Evolutionary conservation across 352 stramenopile species (phyloP).

Genomic region (Hyphochytrium catenoides): DNA sequence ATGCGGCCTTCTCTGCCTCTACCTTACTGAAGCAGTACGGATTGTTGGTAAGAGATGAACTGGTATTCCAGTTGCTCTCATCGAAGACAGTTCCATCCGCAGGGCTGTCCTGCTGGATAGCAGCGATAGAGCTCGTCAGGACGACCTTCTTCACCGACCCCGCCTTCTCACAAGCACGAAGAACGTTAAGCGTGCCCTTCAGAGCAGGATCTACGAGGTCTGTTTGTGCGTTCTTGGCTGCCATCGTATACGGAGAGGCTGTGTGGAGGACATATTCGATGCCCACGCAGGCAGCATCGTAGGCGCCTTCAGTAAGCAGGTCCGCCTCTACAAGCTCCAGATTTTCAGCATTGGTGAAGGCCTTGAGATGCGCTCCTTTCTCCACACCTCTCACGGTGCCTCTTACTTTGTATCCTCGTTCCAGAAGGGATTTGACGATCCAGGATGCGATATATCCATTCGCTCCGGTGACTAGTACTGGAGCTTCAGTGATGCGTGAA

Average conservation of each 20-base stretch:
- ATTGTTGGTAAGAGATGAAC: slow-evolving; percentile 6
- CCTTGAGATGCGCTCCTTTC: no score
- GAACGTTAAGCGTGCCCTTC: slow-evolving; percentile 14
- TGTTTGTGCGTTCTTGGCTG: slow-evolving; percentile 5
- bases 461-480: no score
- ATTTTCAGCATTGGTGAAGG: no score
- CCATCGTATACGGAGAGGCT: slow-evolving; percentile 13
- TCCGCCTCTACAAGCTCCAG: slow-evolving; percentile 9
- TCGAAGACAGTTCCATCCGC: slow-evolving; percentile 9
- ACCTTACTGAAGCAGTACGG: slow-evolving; percentile 16
- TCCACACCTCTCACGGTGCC: no score
- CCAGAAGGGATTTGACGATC: no score
- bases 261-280: slow-evolving; percentile 16
- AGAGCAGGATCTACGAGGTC: slow-evolving; percentile 17
- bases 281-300: slow-evolving; percentile 8
- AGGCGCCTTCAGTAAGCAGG: slow-evolving; percentile 10
- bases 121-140: slow-evolving; percentile 18
- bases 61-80: slow-evolving; percentile 9
- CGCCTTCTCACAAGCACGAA: slow-evolving; percentile 9
- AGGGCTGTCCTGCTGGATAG: slow-evolving; percentile 9
- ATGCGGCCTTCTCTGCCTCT: slow-evolving; percentile 15
- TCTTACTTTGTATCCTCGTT: no score
- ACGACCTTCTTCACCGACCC: slow-evolving; percentile 16
- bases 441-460: no score
- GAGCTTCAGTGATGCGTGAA: no score